These are phyloP conservation scores for Colletotrichum acutatum DNA, from an alignment of 2,329 filamentous ascomycete genomes.

Conservation along the genomic window DNA sequence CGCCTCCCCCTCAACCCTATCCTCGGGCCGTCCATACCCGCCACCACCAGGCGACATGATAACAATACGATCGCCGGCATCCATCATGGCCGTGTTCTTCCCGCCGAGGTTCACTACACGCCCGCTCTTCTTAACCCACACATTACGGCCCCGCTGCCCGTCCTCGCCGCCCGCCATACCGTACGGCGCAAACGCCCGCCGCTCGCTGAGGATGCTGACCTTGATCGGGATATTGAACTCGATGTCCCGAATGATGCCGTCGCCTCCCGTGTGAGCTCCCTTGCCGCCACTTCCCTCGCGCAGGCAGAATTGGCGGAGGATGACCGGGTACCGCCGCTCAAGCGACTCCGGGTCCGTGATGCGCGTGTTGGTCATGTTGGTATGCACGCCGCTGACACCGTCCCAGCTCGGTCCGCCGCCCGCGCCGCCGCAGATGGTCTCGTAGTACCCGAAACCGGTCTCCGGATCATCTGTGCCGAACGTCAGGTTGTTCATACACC, in stretches of 20 bases:
- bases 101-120: conserved; percentile 66
- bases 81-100: conserved; percentile 70
- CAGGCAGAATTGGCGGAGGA: conserved; percentile 77
- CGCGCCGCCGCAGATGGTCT: conserved; percentile 83
- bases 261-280: conserved; percentile 71
- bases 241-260: conserved; percentile 76
- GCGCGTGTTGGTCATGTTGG: conserved; percentile 87
- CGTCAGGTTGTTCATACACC: conserved; percentile 84
- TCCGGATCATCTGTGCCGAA: conserved; percentile 72
- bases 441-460: conserved; percentile 84
- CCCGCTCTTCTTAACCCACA: conserved; percentile 65
- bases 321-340: conserved; percentile 78
- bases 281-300: conserved; percentile 70
- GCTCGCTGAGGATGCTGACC: conserved; percentile 76
- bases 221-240: conserved; percentile 77
- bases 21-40: conserved; percentile 58
- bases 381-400: conserved; percentile 79
- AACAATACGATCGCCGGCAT: conserved; percentile 69
- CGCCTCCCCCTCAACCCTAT: conserved; percentile 1
- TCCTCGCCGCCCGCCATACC: conserved; percentile 77
- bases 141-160: conserved; percentile 74
- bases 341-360: conserved; percentile 86
- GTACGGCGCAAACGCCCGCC: conserved; percentile 77
- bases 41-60: conserved; percentile 72
- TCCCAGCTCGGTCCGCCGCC: conserved; percentile 80